A percentile compares a stretch with the other conserved stretches of the same genome.
Evolutionary conservation across 148 eudicot species (phyloP).

Genomic region (Diospyros lotus): DNA sequence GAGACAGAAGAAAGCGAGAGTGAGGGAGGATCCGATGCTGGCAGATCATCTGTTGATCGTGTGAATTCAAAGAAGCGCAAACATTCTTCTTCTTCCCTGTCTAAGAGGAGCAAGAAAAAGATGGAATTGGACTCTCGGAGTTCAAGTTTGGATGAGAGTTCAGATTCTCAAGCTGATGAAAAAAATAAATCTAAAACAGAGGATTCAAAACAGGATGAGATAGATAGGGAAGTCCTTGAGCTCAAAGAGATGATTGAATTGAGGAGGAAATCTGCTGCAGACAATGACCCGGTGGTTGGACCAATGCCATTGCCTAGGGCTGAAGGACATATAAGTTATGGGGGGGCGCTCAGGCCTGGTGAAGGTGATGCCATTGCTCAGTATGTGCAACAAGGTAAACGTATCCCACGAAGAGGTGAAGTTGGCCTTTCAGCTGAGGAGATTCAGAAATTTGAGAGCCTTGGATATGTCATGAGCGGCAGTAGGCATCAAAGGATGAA

Average conservation of each 20-base stretch:
- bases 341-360: constrained; percentile 98
- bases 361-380: constrained; percentile 99
- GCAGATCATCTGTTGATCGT: constrained; percentile 14
- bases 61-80: constrained; percentile 25
- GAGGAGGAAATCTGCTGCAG: constrained; percentile 47
- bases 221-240: constrained; percentile 39
- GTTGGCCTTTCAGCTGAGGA: constrained; percentile 98
- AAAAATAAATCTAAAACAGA: constrained; percentile 20
- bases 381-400: constrained; percentile 98
- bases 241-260: constrained; percentile 59
- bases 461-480: constrained; percentile 99
- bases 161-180: constrained; percentile 32
- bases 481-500: constrained; percentile 99
- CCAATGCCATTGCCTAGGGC: constrained; percentile 93
- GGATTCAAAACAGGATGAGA: constrained; percentile 30
- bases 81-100: constrained; percentile 20
- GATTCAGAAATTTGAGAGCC: constrained; percentile 72
- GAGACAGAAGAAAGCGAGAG: constrained; percentile 24
- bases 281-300: constrained; percentile 63
- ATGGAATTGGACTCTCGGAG: constrained; percentile 28
- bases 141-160: constrained; percentile 16
- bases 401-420: constrained; percentile 99
- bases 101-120: constrained; percentile 39
- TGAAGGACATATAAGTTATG: constrained; percentile 96
- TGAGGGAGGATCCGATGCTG: constrained; percentile 31